Evolutionary conservation across 768 basidiomycete species (phyloP), one percentile per base, ranked within the genome.

Genomic region (Mycena indigotica): DNA sequence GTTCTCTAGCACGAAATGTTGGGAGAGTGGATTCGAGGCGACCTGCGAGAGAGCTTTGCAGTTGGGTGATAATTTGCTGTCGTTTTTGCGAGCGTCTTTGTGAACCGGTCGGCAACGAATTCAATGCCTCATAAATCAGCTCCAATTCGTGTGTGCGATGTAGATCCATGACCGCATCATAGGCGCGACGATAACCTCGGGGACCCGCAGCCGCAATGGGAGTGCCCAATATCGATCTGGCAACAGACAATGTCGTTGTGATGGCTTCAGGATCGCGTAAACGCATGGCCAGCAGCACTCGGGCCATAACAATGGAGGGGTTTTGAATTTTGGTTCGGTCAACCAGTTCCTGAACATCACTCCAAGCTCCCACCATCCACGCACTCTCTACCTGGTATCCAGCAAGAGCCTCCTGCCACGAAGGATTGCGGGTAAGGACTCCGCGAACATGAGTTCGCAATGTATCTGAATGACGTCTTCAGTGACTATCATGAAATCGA

Each of bases 361-460:
- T 79, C 95, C 95, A 98, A 62, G 95, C 93, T 4, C 93, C 91
- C 29, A 94, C 88, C 84, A 95, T 95, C 89, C 95, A 96, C 1
- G 93, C 91, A 59, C 94, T 91, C 75, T 99, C 95, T 12, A 91
- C 85, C 65, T 93, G 91, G 67, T 93, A 98, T 0, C 88, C 86
- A 5, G 88, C 84, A 12, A 99, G 76, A 2, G 81, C 78, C 5
- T 78, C 68, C 56, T 89, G 83, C 96, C 97, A 98, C 51, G 86
- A 83, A 0, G 93, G 89, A 68, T 92, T 86, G 13, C 88, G 85
- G 39, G 87, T 88, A 19, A 98, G 79, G 8, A 98, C 87, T 5
- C 97, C 97, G 60, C 84, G 83, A 25, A 98, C 95, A 70, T 98
- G 97, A 1, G 96, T 99, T 38, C 93, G 84, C 57, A 98, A 73